Evolutionary conservation across 495 filamentous ascomycete species (phyloP).

Genomic region (Hypoxylon lienhwacheense): DNA sequence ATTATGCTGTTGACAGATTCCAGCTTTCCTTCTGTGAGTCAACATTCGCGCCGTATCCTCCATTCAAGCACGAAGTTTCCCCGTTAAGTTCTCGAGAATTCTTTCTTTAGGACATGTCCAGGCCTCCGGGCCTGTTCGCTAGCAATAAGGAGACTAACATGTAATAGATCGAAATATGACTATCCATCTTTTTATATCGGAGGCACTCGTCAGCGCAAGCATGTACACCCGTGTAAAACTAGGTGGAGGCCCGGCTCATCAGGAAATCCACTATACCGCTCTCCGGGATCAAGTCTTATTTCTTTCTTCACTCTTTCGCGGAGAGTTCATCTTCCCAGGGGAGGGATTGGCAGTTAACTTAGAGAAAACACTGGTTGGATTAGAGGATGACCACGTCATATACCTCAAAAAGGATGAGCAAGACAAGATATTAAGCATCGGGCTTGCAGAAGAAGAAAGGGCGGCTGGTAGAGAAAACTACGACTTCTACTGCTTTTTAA

Average conservation of each 20-base stretch:
- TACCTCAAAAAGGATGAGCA: slow-evolving; percentile 60
- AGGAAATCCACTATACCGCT: slow-evolving; percentile 72
- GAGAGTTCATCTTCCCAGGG: slow-evolving; percentile 94
- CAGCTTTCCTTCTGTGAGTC: slow-evolving; percentile 79
- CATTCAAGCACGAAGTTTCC: too few relatives aligned
- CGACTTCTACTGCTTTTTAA: slow-evolving; percentile 97
- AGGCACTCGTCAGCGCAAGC: slow-evolving; percentile 82
- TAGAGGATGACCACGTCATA: slow-evolving; percentile 83
- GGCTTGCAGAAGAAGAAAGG: slow-evolving; percentile 75
- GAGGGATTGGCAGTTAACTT: slow-evolving; percentile 80
- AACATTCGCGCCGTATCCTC: too few relatives aligned
- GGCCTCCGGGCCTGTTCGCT: not conserved
- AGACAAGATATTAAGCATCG: slow-evolving; percentile 62
- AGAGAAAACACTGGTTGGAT: slow-evolving; percentile 69
- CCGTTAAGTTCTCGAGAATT: too few relatives aligned
- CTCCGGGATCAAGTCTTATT: slow-evolving; percentile 80
- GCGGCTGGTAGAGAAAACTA: slow-evolving; percentile 84
- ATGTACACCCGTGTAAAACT: slow-evolving; percentile 89
- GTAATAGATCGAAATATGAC: slow-evolving; percentile 84
- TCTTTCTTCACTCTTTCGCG: slow-evolving; percentile 88
- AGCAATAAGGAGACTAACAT: slow-evolving; percentile 2
- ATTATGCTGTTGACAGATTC: slow-evolving; percentile 92
- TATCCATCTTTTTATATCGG: slow-evolving; percentile 93
- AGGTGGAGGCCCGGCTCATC: slow-evolving; percentile 78
- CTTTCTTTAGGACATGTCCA: not conserved